Evolutionary conservation across 441 rosid species (phyloP), one percentile per base, ranked within the genome.

Genomic region (Syzygium malaccense): DNA sequence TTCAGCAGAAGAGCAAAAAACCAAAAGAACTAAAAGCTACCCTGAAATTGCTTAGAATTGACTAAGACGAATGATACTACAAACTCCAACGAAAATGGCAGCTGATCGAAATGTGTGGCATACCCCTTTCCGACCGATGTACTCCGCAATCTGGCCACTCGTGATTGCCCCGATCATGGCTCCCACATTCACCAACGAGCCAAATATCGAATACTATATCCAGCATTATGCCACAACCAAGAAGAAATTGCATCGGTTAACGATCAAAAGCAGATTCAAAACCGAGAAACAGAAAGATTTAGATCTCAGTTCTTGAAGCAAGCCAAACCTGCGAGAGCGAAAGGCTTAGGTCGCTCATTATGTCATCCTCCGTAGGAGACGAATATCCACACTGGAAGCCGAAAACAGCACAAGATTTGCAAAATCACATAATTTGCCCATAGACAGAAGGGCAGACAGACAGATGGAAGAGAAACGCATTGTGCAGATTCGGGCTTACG

Each of bases 161-260:
- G 98, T 92, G 88, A 97, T 94, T 18, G 99, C 99, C 53, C 99
- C 99, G 83, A 97, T 92, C 98, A 97, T 96, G 86, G 97, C 97
- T 91, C 98, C 99, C 90, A 96, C 98, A 93, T 95, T 95, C 84
- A 96, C 92, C 15, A 97, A 90, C 19, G 99, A 97, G 79, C 98
- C 99, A 89, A 97, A 97, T 30, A 94, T 54, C 86, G 98, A 95
- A 90, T 66, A 96, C 99, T 97, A 92, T 86, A 64, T 64, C 37
- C 71, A 64, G 71, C 71, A 64, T 64, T 7, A 19, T 64, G 30
- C 71, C 71, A 1, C 3, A 4, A 64, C 17, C 37, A 17, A 64
- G 71, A 64, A 64, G 37, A 64, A 30, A 64, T 15, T 32, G 37
- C 71, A 64, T 64, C 71, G 30, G 71, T 64, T 32, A 64, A n/a